Evolutionary conservation across 805 yeast species (phyloP).

Genomic region (Zygosaccharomyces siamensis): DNA sequence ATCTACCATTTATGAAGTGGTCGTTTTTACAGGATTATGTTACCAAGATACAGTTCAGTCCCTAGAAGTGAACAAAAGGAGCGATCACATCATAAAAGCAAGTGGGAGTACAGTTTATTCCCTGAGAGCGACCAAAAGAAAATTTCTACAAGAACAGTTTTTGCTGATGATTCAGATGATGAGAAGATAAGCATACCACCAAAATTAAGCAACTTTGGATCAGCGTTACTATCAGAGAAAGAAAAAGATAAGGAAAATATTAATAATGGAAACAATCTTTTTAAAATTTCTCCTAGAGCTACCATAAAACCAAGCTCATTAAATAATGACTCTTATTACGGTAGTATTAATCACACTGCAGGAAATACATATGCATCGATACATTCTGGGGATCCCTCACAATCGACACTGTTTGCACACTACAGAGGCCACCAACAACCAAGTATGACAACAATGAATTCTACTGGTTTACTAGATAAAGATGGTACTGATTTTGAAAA

Average conservation of each 20-base stretch:
- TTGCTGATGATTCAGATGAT: conserved; percentile 23
- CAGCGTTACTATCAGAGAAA: conserved; percentile 26
- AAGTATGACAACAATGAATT: conserved; percentile 26
- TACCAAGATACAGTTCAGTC: conserved; percentile 9
- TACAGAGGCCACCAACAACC: conserved; percentile 19
- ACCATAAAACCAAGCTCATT: conserved; percentile 3
- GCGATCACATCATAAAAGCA: background rate
- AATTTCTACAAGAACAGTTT: background rate
- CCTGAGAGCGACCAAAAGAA: background rate
- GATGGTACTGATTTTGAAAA: conserved; percentile 9
- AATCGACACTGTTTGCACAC: conserved; percentile 25
- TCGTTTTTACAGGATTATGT: conserved; percentile 8
- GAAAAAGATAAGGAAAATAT: conserved; percentile 12
- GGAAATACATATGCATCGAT: conserved; percentile 13
- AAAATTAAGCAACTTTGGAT: conserved; percentile 30
- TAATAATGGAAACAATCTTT: conserved; percentile 6
- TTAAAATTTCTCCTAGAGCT: background rate
- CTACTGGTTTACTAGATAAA: conserved; percentile 9
- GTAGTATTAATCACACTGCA: conserved; percentile 8
- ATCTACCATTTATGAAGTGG: background rate
- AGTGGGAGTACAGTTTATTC: background rate
- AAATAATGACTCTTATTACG: conserved; percentile 6
- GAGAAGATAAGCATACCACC: conserved; percentile 30
- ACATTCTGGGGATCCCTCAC: conserved; percentile 18
- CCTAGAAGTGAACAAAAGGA: conserved; percentile 10